phyloP scores from a whole-genome alignment of 805 yeast genomes.

The Wickerhamomyces pijperi region DNA sequence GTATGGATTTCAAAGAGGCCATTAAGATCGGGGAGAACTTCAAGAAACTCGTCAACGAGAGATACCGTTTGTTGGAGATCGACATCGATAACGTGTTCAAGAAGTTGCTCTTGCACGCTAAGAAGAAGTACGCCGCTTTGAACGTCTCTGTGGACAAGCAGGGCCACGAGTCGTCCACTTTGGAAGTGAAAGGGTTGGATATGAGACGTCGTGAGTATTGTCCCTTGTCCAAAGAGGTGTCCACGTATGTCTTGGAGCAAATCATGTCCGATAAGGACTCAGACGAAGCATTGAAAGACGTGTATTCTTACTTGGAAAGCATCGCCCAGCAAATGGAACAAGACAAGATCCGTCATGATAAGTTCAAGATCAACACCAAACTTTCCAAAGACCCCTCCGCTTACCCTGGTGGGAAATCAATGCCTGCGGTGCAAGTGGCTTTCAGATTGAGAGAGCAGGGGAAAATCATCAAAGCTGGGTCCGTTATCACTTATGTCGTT shows the following conservation, averaged over 20 bases:
- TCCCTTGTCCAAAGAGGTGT: conserved; percentile 82
- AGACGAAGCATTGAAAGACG: conserved; percentile 60
- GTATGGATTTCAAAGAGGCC: conserved; percentile 59
- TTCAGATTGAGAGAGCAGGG: conserved; percentile 71
- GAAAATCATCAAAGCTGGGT: conserved; percentile 78
- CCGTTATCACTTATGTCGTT: conserved; percentile 80
- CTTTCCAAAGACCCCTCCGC: conserved; percentile 81
- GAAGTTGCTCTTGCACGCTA: conserved; percentile 76
- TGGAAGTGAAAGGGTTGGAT: conserved; percentile 94
- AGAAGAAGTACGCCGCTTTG: conserved; percentile 95
- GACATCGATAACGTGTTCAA: conserved; percentile 92
- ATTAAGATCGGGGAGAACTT: conserved; percentile 74
- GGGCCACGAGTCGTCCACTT: conserved; percentile 43
- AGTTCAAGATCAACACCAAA: conserved; percentile 73
- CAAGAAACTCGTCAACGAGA: conserved; percentile 76
- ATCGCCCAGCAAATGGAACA: conserved; percentile 45
- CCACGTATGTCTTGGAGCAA: conserved; percentile 61
- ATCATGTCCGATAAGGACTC: conserved; percentile 65
- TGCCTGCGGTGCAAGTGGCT: conserved; percentile 92
- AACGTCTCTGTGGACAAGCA: conserved; percentile 39
- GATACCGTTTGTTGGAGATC: conserved; percentile 79
- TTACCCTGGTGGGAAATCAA: conserved; percentile 70
- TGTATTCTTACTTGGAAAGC: conserved; percentile 61
- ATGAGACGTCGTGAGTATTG: conserved; percentile 96
- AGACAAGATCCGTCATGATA: conserved; percentile 53